Conservation (phyloP, 2,329 filamentous ascomycete species). For the Phialemoniopsis sp. region DNA sequence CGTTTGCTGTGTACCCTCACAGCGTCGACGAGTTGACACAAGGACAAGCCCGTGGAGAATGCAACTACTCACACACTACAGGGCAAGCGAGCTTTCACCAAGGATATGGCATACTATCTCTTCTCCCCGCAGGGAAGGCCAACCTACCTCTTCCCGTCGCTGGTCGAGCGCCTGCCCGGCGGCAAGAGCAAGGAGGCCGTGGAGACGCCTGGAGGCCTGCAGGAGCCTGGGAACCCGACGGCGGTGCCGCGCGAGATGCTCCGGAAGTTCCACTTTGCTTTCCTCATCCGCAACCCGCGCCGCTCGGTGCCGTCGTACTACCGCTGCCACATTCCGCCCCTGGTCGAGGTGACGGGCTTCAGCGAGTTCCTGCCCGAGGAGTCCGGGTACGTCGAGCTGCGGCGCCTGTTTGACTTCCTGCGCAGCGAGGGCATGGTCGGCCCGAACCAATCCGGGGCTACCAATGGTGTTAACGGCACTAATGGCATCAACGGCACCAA, state of each 20-base stretch:
- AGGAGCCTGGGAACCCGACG: conserved; percentile 74
- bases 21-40: too few species aligned
- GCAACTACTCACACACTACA: conserved; percentile 36
- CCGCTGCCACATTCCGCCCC: conserved; percentile 86
- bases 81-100: conserved; percentile 94
- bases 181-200: too few species aligned
- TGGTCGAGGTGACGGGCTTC: conserved; percentile 80
- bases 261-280: conserved; percentile 85
- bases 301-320: conserved; percentile 90
- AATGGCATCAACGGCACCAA: conserved; percentile 15
- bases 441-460: conserved; percentile 30
- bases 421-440: conserved; percentile 66
- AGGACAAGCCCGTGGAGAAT: conserved; percentile 7
- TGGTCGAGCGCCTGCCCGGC: conserved; percentile 44
- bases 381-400: conserved; percentile 86
- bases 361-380: conserved; percentile 81
- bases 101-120: conserved; percentile 94
- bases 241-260: conserved; percentile 73
- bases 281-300: conserved; percentile 94
- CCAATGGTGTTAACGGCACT: conserved; percentile 14
- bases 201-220: conserved; percentile 14
- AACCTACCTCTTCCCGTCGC: conserved; percentile 73
- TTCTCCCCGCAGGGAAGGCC: conserved; percentile 68
- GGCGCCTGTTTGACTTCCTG: conserved; percentile 83
- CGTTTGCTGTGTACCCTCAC: neutral